Evolutionary conservation across 2,329 filamentous ascomycete genomes (phyloP).

Genomic region (Fusarium concolor): DNA sequence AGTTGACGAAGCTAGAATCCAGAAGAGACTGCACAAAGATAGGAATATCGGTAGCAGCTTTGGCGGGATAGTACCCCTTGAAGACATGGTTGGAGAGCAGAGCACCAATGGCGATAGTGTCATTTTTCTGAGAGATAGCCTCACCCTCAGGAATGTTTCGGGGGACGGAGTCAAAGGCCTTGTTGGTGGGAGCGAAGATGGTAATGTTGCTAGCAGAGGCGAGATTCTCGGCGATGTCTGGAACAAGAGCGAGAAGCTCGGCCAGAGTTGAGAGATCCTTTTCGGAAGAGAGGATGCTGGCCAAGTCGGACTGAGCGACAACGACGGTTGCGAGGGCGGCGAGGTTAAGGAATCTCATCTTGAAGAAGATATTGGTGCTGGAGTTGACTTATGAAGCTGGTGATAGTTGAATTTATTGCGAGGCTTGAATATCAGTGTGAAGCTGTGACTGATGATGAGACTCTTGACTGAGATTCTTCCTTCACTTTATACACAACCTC

Average conservation of each 20-base stretch:
- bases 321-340: constrained; percentile 27
- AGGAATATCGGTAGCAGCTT: constrained; percentile 46
- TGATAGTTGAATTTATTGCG: not conserved
- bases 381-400: not conserved
- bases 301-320: constrained; percentile 32
- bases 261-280: constrained; percentile 32
- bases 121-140: constrained; percentile 47
- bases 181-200: constrained; percentile 52
- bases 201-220: constrained; percentile 49
- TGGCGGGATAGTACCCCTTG: constrained; percentile 47
- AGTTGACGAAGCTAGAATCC: constrained; percentile 47
- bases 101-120: constrained; percentile 48
- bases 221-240: constrained; percentile 48
- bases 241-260: constrained; percentile 34
- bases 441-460: constrained; percentile 9
- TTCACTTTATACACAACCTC: constrained; percentile 22
- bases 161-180: constrained; percentile 50
- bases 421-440: not conserved
- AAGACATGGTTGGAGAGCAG: constrained; percentile 51
- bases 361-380: not conserved
- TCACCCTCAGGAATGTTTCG: constrained; percentile 49
- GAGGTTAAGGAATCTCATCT: constrained; percentile 29
- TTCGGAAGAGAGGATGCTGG: constrained; percentile 32
- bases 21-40: constrained; percentile 48
- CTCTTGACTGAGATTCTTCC: not conserved